Evolutionary conservation across 106 monocot species (phyloP).

Genomic region (Alisma plantagoaquatica): DNA sequence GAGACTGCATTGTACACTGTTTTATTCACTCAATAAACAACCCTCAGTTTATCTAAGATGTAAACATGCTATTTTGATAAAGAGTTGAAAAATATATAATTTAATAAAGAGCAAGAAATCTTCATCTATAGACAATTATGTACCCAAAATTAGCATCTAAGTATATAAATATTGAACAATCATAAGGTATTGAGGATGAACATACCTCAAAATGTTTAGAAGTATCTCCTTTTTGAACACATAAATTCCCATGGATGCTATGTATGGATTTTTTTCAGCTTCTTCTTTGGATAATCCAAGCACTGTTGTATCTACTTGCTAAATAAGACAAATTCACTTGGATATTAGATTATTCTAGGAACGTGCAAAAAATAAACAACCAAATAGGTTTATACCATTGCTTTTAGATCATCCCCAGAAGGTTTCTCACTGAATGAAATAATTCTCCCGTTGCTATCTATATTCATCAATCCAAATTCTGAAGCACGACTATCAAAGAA

Average conservation of each 20-base stretch:
- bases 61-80: no score
- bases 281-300: slow-evolving; percentile 67
- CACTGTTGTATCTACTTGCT: slow-evolving; percentile 84
- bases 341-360: no score
- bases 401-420: slow-evolving; percentile 62
- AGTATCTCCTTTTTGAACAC: slow-evolving; percentile 93
- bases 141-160: no score
- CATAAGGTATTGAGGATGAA: no score
- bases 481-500: slow-evolving; percentile 65
- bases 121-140: no score
- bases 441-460: slow-evolving; percentile 67
- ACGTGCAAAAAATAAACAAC: not conserved
- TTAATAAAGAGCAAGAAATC: no score
- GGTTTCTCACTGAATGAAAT: slow-evolving; percentile 85
- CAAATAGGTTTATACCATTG: slow-evolving; percentile 42
- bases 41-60: no score
- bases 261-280: slow-evolving; percentile 83
- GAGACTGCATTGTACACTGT: no score
- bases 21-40: no score
- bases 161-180: no score
- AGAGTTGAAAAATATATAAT: no score
- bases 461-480: slow-evolving; percentile 87
- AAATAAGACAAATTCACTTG: no score
- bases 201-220: slow-evolving; percentile 82
- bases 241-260: slow-evolving; percentile 97